Percentiles rank a stretch among this genome's conserved stretches.
These are phyloP conservation scores for Lactarius trivialis DNA, from an alignment of 768 basidiomycete genomes.

Conservation along the genomic window DNA sequence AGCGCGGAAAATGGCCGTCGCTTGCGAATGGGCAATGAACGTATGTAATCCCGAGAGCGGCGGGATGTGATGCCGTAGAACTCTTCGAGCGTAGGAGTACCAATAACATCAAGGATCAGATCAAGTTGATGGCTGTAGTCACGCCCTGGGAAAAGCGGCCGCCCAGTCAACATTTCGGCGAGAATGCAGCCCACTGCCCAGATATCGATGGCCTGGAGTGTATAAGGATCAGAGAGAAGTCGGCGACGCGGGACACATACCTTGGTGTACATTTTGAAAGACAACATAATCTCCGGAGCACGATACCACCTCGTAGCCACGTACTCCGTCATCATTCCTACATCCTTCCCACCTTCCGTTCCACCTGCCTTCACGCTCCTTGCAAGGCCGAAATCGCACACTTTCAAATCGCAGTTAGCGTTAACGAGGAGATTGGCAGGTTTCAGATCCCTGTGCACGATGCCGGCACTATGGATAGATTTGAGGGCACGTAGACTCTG, in stretches of 20 bases:
- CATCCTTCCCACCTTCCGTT: conserved; percentile 50
- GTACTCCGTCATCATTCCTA: conserved; percentile 72
- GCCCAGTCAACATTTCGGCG: conserved; percentile 75
- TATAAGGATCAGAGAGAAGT: background rate
- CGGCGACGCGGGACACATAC: conserved; percentile 30
- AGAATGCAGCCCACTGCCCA: conserved; percentile 74
- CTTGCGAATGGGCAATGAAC: conserved; percentile 78
- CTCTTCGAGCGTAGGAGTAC: conserved; percentile 83
- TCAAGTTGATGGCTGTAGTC: conserved; percentile 85
- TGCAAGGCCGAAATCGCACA: conserved; percentile 85
- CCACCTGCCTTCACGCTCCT: conserved; percentile 53
- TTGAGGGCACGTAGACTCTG: conserved; percentile 84
- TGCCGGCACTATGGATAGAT: conserved; percentile 82
- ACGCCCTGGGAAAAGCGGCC: conserved; percentile 83
- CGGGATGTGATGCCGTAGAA: conserved; percentile 85
- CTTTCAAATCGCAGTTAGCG: conserved; percentile 84
- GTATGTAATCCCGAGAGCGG: conserved; percentile 81
- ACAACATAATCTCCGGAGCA: conserved; percentile 92
- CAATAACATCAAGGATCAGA: conserved; percentile 84
- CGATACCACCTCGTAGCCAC: conserved; percentile 93
- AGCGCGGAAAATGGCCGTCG: conserved; percentile 59
- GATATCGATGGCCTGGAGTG: conserved; percentile 54
- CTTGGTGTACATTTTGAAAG: conserved; percentile 85
- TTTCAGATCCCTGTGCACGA: conserved; percentile 73
- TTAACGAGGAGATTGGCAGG: conserved; percentile 86